Base-by-base conservation (phyloP, 208 protist genomes). In the Leishmania aethiopica region DNA sequence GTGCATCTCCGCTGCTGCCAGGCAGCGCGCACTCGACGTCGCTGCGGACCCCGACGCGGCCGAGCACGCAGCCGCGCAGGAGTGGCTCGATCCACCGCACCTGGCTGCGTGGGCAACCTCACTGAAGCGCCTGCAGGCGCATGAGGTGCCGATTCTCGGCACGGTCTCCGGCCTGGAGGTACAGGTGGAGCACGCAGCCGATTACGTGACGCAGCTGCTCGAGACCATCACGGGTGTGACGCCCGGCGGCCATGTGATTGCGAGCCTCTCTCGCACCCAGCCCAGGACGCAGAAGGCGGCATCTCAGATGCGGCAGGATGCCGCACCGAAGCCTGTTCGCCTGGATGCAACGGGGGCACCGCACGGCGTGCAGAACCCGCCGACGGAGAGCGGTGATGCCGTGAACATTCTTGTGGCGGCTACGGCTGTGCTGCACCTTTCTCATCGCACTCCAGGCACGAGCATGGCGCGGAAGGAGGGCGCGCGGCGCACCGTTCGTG, bases 371-470 rank as follows among this genome's bases (percentile, higher is more conserved):
- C 85, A 86, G 82, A 13, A 35, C 2, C 86, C 89, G 7, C 83
- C 74, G n/a, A 94, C 88, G 17, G 88, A 85, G 37, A 83, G 89
- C 28, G 87, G 86, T 64, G 91, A 94, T 55, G 83, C 87, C 7
- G 19, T n/a, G 0, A 55, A 80, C 35, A 51, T 88, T 5, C 67
- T 88, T 42, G 66, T 53, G 17, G 89, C 89, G 25, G 85, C 85
- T 59, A 73, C 76, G 22, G 62, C 53, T 13, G 62, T 84, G 45
- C 51, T 92, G 66, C 49, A 67, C 19, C 45, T 81, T 28, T 40
- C 35, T 15, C 25, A 77, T 32, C 1, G 35, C 59, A n/a, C 32
- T 40, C 59, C 45, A 15, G 72, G 51, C 13, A 40, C 3, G 1
- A 22, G 11, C 10, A 7, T 28, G n/a, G 22, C 28, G 45, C 45